These are phyloP conservation scores for Pestalotiopsis sp. DNA, from an alignment of 2,329 filamentous ascomycete genomes.

Conservation along the genomic window DNA sequence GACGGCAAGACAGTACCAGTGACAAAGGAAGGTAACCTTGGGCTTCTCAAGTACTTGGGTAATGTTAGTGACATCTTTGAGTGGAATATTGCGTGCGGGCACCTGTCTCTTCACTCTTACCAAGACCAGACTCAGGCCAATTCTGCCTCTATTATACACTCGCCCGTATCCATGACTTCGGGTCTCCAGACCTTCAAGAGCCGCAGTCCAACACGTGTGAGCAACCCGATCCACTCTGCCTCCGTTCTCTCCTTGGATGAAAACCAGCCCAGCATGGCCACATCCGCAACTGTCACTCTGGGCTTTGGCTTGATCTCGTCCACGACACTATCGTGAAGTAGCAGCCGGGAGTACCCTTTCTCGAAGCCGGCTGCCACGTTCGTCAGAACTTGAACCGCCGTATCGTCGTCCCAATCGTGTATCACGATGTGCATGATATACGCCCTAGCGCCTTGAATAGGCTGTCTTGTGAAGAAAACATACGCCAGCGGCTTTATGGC, in stretches of 20 bases:
- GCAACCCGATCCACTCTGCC: neutral
- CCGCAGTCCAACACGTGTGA: neutral
- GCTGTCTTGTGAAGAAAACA: neutral
- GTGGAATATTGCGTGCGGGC: too few species aligned
- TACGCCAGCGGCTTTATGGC: neutral
- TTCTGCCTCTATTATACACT: neutral
- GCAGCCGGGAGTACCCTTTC: constrained; percentile 35
- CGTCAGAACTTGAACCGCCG: neutral
- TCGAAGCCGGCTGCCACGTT: constrained; percentile 27
- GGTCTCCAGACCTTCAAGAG: neutral
- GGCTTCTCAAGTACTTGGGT: too few species aligned
- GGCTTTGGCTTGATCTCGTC: constrained; percentile 29
- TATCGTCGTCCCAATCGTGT: neutral
- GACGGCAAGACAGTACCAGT: too few species aligned
- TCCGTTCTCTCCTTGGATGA: constrained; percentile 35
- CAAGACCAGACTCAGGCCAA: neutral
- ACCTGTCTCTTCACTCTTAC: too few species aligned
- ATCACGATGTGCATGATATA: neutral
- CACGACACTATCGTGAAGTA: constrained; percentile 40
- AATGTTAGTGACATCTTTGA: too few species aligned
- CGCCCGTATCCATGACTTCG: neutral
- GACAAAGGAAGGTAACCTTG: too few species aligned
- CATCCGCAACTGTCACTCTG: constrained; percentile 35
- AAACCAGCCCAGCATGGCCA: constrained; percentile 36
- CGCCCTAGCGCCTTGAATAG: neutral